These are phyloP conservation scores for Talaromyces sp. DNA, from an alignment of 2,329 filamentous ascomycete species.

Conservation along the genomic window DNA sequence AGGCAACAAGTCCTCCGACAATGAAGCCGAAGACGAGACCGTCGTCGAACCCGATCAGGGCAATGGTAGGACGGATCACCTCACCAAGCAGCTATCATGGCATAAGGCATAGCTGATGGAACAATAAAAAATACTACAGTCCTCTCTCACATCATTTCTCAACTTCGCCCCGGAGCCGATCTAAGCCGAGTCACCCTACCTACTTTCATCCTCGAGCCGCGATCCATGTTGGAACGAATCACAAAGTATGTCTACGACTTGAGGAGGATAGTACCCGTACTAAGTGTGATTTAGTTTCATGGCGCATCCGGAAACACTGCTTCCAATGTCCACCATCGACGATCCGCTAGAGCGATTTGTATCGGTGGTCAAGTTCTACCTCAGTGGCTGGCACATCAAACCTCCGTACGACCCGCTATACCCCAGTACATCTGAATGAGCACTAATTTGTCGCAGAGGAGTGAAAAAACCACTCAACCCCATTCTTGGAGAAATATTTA, in stretches of 20 bases:
- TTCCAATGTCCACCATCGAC: constrained; percentile 81
- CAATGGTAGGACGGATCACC: constrained; percentile 64
- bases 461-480: constrained; percentile 98
- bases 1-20: constrained; percentile 56
- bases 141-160: constrained; percentile 93
- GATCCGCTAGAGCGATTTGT: constrained; percentile 88
- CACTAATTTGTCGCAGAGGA: constrained; percentile 56
- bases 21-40: constrained; percentile 70
- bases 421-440: background rate
- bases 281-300: constrained; percentile 70
- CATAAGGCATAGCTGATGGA: constrained; percentile 2
- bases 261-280: constrained; percentile 8
- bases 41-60: constrained; percentile 89
- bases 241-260: constrained; percentile 70
- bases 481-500: constrained; percentile 90
- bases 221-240: constrained; percentile 97
- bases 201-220: constrained; percentile 95
- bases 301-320: constrained; percentile 94
- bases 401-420: constrained; percentile 66
- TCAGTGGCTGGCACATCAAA: constrained; percentile 98
- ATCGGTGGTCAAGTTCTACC: constrained; percentile 94
- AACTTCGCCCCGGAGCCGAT: constrained; percentile 91
- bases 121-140: constrained; percentile 53
- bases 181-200: constrained; percentile 90
- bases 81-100: background rate